These are phyloP conservation scores for Globisporangium spiculum DNA, from an alignment of 352 stramenopile genomes.

Conservation along the genomic window DNA sequence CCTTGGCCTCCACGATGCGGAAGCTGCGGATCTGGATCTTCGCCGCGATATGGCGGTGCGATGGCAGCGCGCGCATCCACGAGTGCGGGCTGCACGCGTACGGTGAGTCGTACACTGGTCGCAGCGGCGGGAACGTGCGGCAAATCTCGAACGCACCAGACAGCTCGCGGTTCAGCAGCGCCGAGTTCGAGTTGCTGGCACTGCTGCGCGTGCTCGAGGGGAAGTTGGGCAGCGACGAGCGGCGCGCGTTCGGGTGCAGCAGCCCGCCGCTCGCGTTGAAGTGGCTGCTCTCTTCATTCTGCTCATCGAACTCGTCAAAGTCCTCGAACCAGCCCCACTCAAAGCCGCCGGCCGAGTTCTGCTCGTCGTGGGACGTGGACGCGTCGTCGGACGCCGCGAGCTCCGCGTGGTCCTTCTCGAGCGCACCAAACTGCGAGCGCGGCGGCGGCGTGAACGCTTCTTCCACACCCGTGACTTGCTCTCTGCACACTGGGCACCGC, in stretches of 20 bases:
- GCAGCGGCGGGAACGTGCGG: conserved; percentile 61
- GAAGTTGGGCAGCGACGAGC: conserved; percentile 28
- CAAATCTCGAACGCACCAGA: conserved; percentile 71
- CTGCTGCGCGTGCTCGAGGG: conserved; percentile 12
- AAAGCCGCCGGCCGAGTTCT: conserved; percentile 32
- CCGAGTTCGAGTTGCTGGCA: conserved; percentile 14
- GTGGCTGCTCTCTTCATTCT: conserved; percentile 34
- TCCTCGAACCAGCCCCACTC: conserved; percentile 86
- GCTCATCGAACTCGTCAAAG: conserved; percentile 63
- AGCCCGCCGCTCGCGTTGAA: conserved; percentile 7
- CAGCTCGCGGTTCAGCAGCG: conserved; percentile 57
- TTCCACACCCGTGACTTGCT: conserved; percentile 53
- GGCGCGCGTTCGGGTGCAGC: conserved; percentile 7
- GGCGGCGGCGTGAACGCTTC: conserved; percentile 47
- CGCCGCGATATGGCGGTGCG: conserved; percentile 70
- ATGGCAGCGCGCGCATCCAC: conserved; percentile 63
- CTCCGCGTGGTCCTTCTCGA: conserved; percentile 45
- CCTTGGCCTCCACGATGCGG: conserved; percentile 63
- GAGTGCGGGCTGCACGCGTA: conserved; percentile 61
- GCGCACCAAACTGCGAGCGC: conserved; percentile 21
- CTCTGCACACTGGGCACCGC: conserved; percentile 62
- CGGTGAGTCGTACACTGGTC: conserved; percentile 49
- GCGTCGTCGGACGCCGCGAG: conserved; percentile 42
- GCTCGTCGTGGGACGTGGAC: conserved; percentile 40
- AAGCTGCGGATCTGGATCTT: conserved; percentile 84